Evolutionary conservation across 148 eudicot species (phyloP), one percentile per base, ranked within the genome.

Genomic region (Bassia scoparia): DNA sequence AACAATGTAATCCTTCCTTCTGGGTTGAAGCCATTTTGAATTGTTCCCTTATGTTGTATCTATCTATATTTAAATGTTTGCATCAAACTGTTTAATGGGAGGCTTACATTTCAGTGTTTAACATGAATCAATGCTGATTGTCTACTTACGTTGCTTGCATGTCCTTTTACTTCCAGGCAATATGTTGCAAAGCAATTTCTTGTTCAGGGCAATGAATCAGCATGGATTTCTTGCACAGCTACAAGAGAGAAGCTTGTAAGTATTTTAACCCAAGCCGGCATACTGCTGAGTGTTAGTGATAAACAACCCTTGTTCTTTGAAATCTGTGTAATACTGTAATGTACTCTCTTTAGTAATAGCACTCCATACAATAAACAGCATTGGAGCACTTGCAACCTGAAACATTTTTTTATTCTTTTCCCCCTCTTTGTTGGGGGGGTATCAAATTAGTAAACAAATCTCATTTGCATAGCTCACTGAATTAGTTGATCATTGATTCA

Each of bases 181-280:
- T 90, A 92, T 83, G 92, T 87, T 66, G 97, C 30, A 90, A 96
- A 82, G 99, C 97, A 69, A 96, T 92, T 96, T 76, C 85, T 96
- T 67, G 99, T 96, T 73, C 75, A 87, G 99, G 77, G 99, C 99
- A 43, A 87, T 96, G 99, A 81, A 89, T 78, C 92, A 85, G 77
- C 99, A 92, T 84, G 99, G 92, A 46, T 90, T 96, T 78, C 96
- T 96, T 69, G 82, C 89, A 48, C 97, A 92, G 84, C 92, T 96
- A 72, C 99, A 96, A 80, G 97, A 96, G 82, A 96, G 86, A 96
- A 92, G 84, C 96, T 92, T 72, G 99, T 96, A 89, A 90, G 99
- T 86, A n/a, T n/a, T n/a, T 34, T 14, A 23, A 18, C 68, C 44
- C 43, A 37, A 20, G 26, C n/a, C 33, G 18, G 61, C 66, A 49